Evolutionary conservation across 768 basidiomycete species (phyloP), one percentile per base, ranked within the genome.

Genomic region (Psilocybe sp.): DNA sequence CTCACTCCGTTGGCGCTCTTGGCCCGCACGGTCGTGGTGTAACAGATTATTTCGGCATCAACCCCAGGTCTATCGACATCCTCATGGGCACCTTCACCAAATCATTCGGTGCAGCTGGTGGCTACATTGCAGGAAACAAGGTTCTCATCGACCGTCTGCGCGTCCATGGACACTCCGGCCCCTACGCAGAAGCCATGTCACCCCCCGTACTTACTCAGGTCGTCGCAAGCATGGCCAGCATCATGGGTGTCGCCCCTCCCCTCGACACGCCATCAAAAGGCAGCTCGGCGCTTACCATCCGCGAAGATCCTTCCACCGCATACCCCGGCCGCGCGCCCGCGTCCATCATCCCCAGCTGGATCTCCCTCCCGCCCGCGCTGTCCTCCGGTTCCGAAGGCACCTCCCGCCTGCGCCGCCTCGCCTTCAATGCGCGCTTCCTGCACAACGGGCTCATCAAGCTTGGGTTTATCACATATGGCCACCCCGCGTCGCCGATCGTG

Each of bases 71-170:
- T 7, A 79, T 98, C 55, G 97, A 99, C 63, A 78, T 99, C 54
- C 81, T 97, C 54, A 99, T 99, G 97, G 97, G 97, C 43, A 99
- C 97, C 0, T 97, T 99, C 68, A 99, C 96, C 19, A 92, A 92
- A 67, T 92, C 90, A 0, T 95, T 95, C 60, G 92, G 92, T 47
- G 89, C 93, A 1, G 88, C 94, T 0, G 96, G 96, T 40, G 96
- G 97, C 3, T 98, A 98, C 70, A 86, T 99, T 53, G 79, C 95
- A 3, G 95, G 94, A 6, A 82, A 72, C 58, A 94, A 91, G 61
- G 66, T 73, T 2, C 72, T 96, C 52, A 87, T 98, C 55, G 86
- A 92, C 57, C 76, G 84, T 5, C 78, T 99, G 7, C 89, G 95
- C 12, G 61, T 93, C 18, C 79, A 82, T 40, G 89, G 89, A 1